Evolutionary conservation across 164 flowering plant genomes (phyloP), one percentile per base, ranked within the genome.

Genomic region (Nelumbo lutea): DNA sequence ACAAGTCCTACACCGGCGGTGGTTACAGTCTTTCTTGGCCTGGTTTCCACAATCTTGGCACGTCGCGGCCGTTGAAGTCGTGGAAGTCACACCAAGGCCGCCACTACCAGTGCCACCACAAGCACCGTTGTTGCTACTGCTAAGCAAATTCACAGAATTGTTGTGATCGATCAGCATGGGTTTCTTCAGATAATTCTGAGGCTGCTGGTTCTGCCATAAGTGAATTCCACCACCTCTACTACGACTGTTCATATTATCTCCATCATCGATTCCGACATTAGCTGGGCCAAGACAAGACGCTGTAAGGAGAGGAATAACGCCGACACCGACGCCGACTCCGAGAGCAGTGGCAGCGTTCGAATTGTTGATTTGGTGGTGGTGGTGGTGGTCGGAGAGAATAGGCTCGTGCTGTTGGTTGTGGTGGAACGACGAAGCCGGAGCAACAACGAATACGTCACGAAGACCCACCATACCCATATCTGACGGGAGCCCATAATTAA

Each of bases 41-140:
- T 93, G 98, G 79, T 93, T 93, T 1, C 97, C 97, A 64, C 97
- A 95, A 63, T 92, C 98, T 65, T 90, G 95, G 59, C 97, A 95
- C n/a, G 96, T 79, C 5, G 74, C 40, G 2, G 59, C 27, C 6
- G 68, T 43, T 1, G 67, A 78, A 0, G 86, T 39, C 7, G 83
- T 50, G n/a, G 72, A 71, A 59, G 73, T 62, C 61, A 14, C 52
- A 2, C 77, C 83, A 11, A 61, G 67, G 40, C 75, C 70, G n/a
- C 76, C 39, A n/a, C 4, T 14, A 15, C 4, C 14, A 4, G 57
- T 9, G 11, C 57, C 57, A 11, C n/a, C 57, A 53, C 14, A 14
- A 53, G 14, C 57, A 50, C 72, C 70, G 15, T 73, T 61, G 45
- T 65, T 10, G 58, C 66, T 56, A 50, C 5, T 45, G 10, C 69